Conservation (phyloP, 257 asterid genomes). For the Fraxinus cuspidata region DNA sequence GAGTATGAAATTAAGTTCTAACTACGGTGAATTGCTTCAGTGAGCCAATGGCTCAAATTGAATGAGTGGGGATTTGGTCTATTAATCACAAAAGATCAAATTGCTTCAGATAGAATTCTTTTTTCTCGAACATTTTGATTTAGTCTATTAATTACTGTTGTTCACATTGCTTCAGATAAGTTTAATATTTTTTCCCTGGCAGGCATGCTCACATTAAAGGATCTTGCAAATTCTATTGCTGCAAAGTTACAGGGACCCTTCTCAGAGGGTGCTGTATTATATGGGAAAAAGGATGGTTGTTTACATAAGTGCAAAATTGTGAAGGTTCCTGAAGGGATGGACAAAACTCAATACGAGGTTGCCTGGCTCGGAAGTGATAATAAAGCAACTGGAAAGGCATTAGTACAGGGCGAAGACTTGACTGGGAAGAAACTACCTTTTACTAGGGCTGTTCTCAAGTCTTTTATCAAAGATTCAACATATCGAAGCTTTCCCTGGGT, state of each 20-base stretch:
- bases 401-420: conserved; percentile 61
- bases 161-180: conserved; percentile 12
- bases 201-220: conserved; percentile 88
- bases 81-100: too few relatives aligned
- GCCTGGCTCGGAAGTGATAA: conserved; percentile 72
- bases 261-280: conserved; percentile 66
- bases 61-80: not conserved
- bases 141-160: conserved; percentile 1
- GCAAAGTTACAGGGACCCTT: conserved; percentile 71
- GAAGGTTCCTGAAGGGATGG: conserved; percentile 57
- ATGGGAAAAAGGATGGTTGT: conserved; percentile 67
- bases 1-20: not conserved
- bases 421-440: conserved; percentile 63
- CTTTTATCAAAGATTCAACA: conserved; percentile 89
- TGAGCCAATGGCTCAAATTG: conserved; percentile 15
- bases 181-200: conserved; percentile 18
- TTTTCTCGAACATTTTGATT: not conserved
- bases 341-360: conserved; percentile 61
- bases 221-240: conserved; percentile 70
- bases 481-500: conserved; percentile 85
- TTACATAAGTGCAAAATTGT: conserved; percentile 66
- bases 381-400: conserved; percentile 49
- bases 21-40: conserved; percentile 21
- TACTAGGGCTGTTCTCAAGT: conserved; percentile 72
- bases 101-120: too few relatives aligned